Evolutionary conservation across 2,329 filamentous ascomycete genomes (phyloP).

Genomic region (Emydomyces testavorans): DNA sequence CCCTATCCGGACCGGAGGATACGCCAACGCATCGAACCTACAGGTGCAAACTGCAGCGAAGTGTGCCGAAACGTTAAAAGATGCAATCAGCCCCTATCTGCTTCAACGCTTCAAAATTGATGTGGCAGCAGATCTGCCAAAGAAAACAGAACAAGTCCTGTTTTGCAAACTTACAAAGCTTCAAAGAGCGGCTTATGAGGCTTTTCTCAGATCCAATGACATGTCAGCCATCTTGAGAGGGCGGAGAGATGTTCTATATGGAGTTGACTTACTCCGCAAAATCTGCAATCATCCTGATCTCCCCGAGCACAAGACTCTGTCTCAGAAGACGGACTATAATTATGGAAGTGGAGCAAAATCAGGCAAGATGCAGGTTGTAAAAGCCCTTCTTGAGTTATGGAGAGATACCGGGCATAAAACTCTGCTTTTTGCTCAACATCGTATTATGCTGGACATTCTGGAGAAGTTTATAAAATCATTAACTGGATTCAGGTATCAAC

Average conservation of each 20-base stretch:
- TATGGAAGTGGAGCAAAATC: conserved; percentile 73
- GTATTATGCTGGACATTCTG: conserved; percentile 90
- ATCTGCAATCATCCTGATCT: conserved; percentile 97
- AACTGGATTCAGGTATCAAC: conserved; percentile 60
- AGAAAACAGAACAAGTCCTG: conserved; percentile 91
- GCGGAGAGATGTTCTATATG: conserved; percentile 69
- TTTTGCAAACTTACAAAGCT: conserved; percentile 82
- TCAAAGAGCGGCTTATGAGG: conserved; percentile 69
- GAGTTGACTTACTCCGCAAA: conserved; percentile 84
- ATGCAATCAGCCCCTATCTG: conserved; percentile 85
- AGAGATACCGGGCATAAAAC: conserved; percentile 89
- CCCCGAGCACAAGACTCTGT: conserved; percentile 52
- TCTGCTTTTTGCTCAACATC: conserved; percentile 80
- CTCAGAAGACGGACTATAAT: conserved; percentile 53
- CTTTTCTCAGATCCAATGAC: conserved; percentile 70
- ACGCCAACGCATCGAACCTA: conserved; percentile 86
- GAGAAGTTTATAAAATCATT: conserved; percentile 64
- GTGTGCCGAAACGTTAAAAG: conserved; percentile 86
- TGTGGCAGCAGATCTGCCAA: conserved; percentile 82
- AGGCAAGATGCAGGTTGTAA: conserved; percentile 92
- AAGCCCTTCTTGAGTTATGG: conserved; percentile 78
- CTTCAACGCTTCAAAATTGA: conserved; percentile 87
- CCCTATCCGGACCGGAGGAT: conserved; percentile 84
- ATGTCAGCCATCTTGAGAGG: conserved; percentile 70
- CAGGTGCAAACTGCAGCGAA: conserved; percentile 91